A percentile compares a stretch with the other conserved stretches of the same genome.
These are phyloP conservation scores for Torulaspora quercuum DNA, from an alignment of 805 yeast species.

Conservation along the genomic window DNA sequence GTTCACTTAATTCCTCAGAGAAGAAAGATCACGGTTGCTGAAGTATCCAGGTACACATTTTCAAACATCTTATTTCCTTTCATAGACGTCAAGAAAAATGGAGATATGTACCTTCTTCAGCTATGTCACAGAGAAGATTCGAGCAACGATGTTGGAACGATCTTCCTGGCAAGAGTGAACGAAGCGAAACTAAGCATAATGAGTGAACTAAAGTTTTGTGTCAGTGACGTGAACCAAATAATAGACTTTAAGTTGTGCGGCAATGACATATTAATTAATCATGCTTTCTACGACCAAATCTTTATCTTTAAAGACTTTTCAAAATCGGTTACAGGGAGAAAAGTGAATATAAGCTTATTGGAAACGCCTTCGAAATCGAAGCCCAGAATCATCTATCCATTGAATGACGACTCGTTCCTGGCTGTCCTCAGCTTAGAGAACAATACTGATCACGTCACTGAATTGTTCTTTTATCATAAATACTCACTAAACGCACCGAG, in stretches of 20 bases:
- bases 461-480: conserved; percentile 14
- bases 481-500: not conserved
- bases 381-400: conserved; percentile 9
- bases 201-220: conserved; percentile 1
- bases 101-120: conserved; percentile 11
- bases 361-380: conserved; percentile 9
- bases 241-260: conserved; percentile 18
- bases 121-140: not conserved
- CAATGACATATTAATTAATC: conserved; percentile 14
- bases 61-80: conserved; percentile 2
- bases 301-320: conserved; percentile 15
- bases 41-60: conserved; percentile 9
- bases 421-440: conserved; percentile 12
- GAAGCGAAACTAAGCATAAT: conserved; percentile 6
- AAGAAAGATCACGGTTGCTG: conserved; percentile 15
- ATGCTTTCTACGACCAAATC: conserved; percentile 9
- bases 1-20: conserved; percentile 19
- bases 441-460: conserved; percentile 11
- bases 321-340: conserved; percentile 1
- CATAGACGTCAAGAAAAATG: conserved; percentile 10
- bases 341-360: conserved; percentile 3
- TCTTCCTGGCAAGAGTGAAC: not conserved
- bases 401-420: conserved; percentile 14
- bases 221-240: conserved; percentile 14
- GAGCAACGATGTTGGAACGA: conserved; percentile 1